Conservation (phyloP, 768 basidiomycete genomes). For the Phlebiopsis gigantea region DNA sequence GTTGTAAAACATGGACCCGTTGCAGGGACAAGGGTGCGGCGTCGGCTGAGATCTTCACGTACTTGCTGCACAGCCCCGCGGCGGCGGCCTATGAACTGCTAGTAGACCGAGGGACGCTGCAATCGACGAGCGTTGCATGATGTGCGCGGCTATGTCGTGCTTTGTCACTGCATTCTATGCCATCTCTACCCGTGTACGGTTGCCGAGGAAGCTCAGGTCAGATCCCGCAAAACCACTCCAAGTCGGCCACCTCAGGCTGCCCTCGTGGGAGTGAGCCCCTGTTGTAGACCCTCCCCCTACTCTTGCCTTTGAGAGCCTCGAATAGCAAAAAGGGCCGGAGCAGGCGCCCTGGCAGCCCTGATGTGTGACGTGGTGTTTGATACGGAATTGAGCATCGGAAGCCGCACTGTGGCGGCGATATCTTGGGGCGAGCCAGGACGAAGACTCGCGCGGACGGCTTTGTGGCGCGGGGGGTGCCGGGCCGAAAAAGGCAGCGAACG, state of each 20-base stretch:
- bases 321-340: neutral
- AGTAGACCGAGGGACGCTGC: neutral
- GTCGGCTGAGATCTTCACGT: neutral
- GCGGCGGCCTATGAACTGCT: no score
- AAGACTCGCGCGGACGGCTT: neutral
- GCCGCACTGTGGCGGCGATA: neutral
- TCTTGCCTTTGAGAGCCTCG: neutral
- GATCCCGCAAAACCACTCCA: neutral
- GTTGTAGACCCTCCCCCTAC: neutral
- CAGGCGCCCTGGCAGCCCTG: no score
- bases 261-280: no score
- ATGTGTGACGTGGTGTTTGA: no score
- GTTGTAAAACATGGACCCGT: neutral
- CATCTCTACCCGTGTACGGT: no score
- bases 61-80: no score
- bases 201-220: neutral
- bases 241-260: neutral
- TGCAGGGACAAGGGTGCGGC: neutral
- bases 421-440: neutral
- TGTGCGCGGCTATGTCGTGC: neutral
- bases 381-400: neutral
- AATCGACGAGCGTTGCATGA: neutral
- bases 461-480: constrained; percentile 2
- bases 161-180: no score
- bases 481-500: neutral